These are phyloP conservation scores for Pseudocercospora crystallina DNA, from an alignment of 2,329 filamentous ascomycete genomes.

Conservation along the genomic window DNA sequence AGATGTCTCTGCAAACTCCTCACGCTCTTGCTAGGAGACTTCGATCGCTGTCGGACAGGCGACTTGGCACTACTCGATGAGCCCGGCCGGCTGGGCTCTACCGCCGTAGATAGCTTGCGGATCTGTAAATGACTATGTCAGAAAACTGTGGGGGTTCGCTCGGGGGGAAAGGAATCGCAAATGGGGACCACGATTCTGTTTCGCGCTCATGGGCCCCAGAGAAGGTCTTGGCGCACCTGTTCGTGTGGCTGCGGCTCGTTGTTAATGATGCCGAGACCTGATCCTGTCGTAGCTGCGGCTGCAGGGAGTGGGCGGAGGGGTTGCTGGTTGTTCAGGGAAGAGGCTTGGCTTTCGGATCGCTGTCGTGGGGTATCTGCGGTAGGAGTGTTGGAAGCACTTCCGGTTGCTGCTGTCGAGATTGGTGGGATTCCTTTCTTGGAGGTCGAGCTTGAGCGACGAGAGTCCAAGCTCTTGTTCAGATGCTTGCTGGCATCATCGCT, in stretches of 20 bases:
- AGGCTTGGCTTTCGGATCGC: constrained; percentile 26
- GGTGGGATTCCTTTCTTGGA: constrained; percentile 70
- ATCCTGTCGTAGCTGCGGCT: constrained; percentile 2
- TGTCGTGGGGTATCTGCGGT: constrained; percentile 16
- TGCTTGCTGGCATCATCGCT: constrained; percentile 49
- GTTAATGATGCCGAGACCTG: constrained; percentile 19
- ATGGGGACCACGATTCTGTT: too few species aligned
- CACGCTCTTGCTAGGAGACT: constrained; percentile 34
- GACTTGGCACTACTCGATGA: not conserved
- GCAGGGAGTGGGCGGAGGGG: constrained; percentile 14
- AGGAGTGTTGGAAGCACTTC: constrained; percentile 11
- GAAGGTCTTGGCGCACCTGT: constrained; percentile 27
- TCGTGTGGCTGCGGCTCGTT: constrained; percentile 20
- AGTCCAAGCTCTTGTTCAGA: constrained; percentile 82
- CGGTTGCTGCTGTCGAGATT: constrained; percentile 16
- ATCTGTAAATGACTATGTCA: constrained; percentile 14
- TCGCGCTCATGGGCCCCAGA: constrained; percentile 38
- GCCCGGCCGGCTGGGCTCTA: constrained; percentile 1
- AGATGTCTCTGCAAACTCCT: constrained; percentile 33
- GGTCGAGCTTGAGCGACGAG: constrained; percentile 80
- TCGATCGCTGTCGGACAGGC: constrained; percentile 21
- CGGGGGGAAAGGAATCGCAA: too few species aligned
- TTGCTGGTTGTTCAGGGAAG: constrained; percentile 18
- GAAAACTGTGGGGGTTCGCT: not conserved
- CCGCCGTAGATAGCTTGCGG: constrained; percentile 14